phyloP scores from a whole-genome alignment of 306 rosid genomes.

The Malus sylvestris region DNA sequence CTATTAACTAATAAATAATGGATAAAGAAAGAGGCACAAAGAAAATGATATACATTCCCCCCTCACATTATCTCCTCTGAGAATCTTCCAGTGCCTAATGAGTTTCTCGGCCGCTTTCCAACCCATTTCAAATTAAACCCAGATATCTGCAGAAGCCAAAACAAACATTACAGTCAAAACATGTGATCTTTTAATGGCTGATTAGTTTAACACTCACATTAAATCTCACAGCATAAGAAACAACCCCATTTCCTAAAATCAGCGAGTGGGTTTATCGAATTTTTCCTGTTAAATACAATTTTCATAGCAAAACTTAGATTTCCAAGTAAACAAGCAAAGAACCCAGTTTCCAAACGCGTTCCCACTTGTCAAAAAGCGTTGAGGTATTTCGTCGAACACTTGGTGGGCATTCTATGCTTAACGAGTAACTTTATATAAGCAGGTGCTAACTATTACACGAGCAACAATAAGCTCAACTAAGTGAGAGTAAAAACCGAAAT shows the following conservation, averaged over 20 bases:
- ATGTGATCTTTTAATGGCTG: background rate
- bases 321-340: background rate
- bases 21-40: background rate
- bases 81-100: slow-evolving; percentile 77
- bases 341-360: background rate
- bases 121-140: slow-evolving; percentile 42
- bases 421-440: background rate
- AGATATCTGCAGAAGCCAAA: background rate
- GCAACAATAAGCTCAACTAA: background rate
- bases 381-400: background rate
- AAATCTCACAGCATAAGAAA: background rate
- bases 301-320: background rate
- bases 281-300: background rate
- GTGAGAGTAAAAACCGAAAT: background rate
- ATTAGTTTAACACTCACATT: background rate
- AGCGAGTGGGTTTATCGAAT: background rate
- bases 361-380: background rate
- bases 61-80: slow-evolving; percentile 83
- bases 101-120: slow-evolving; percentile 99
- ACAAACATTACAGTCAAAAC: background rate
- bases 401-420: background rate
- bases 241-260: background rate
- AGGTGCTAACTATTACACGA: background rate
- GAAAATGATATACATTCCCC: background rate
- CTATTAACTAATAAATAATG: background rate